A percentile compares a stretch with the other conserved stretches of the same genome.
Evolutionary conservation across 1,139 yeast species (phyloP).

Genomic region (Saccharomyces pastorianus): DNA sequence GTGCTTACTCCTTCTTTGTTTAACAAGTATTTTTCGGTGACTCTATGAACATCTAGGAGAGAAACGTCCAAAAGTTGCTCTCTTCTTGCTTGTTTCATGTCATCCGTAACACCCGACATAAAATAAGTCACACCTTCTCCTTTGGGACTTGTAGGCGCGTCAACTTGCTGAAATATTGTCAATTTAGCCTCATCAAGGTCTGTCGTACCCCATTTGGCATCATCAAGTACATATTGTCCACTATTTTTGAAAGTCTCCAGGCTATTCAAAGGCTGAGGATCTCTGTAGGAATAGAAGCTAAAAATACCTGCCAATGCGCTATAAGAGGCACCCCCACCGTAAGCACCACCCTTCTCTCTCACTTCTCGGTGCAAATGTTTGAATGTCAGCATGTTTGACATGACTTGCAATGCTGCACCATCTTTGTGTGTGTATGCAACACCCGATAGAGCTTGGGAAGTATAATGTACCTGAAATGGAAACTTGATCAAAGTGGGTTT

Average conservation of each 20-base stretch:
- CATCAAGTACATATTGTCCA: slow-evolving; percentile 44
- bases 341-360: slow-evolving; percentile 95
- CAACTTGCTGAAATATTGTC: slow-evolving; percentile 82
- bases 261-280: slow-evolving; percentile 76
- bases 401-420: slow-evolving; percentile 77
- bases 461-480: slow-evolving; percentile 85
- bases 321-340: slow-evolving; percentile 89
- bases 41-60: slow-evolving; percentile 45
- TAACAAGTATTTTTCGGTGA: slow-evolving; percentile 12
- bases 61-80: slow-evolving; percentile 59
- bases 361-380: slow-evolving; percentile 81
- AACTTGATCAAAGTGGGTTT: slow-evolving; percentile 48
- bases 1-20: slow-evolving; percentile 11
- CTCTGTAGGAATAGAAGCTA: slow-evolving; percentile 83
- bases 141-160: slow-evolving; percentile 79
- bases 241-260: slow-evolving; percentile 53
- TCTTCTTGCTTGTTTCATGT: slow-evolving; percentile 74
- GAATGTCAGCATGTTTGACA: slow-evolving; percentile 74
- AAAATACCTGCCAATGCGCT: slow-evolving; percentile 77
- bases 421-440: slow-evolving; percentile 61
- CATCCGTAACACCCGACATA: slow-evolving; percentile 65
- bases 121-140: slow-evolving; percentile 67
- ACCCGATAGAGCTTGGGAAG: slow-evolving; percentile 63
- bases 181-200: slow-evolving; percentile 87
- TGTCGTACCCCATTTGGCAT: slow-evolving; percentile 43